Conservation (phyloP, 2,329 filamentous ascomycete species). For the Aspergillus sp. region DNA sequence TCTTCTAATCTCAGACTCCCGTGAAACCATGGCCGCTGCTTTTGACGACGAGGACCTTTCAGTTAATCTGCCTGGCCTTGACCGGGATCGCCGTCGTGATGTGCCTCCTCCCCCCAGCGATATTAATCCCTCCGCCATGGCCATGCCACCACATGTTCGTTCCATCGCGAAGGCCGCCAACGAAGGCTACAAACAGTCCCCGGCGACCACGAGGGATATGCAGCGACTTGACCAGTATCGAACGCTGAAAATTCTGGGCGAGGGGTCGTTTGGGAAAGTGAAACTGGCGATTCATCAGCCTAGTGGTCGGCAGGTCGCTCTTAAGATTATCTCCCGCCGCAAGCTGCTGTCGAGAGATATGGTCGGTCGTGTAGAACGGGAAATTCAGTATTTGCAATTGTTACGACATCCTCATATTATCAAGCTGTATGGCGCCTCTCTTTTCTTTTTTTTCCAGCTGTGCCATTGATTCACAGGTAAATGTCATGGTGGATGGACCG, state of each 20-base stretch:
- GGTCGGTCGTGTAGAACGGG: slow-evolving; percentile 92
- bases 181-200: slow-evolving; percentile 33
- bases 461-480: background rate
- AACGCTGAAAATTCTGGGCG: slow-evolving; percentile 80
- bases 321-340: slow-evolving; percentile 96
- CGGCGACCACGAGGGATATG: slow-evolving; percentile 51
- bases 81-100: slow-evolving; percentile 23
- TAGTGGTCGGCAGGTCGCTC: slow-evolving; percentile 87
- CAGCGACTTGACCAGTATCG: slow-evolving; percentile 88
- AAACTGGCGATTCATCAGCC: slow-evolving; percentile 90
- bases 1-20: background rate
- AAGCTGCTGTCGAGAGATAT: slow-evolving; percentile 96
- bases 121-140: slow-evolving; percentile 26
- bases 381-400: slow-evolving; percentile 96
- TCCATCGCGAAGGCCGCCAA: slow-evolving; percentile 20
- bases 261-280: slow-evolving; percentile 97
- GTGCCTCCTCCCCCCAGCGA: slow-evolving; percentile 13
- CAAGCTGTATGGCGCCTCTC: slow-evolving; percentile 62
- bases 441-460: background rate
- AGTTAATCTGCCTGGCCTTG: slow-evolving; percentile 52
- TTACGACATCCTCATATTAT: slow-evolving; percentile 97
- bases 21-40: slow-evolving; percentile 28
- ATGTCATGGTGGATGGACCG: background rate
- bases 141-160: slow-evolving; percentile 30
- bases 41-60: slow-evolving; percentile 79